Percentiles rank a stretch among this genome's conserved stretches.
Evolutionary conservation across 768 basidiomycete species (phyloP).

Genomic region (Coprinopsis sp.): DNA sequence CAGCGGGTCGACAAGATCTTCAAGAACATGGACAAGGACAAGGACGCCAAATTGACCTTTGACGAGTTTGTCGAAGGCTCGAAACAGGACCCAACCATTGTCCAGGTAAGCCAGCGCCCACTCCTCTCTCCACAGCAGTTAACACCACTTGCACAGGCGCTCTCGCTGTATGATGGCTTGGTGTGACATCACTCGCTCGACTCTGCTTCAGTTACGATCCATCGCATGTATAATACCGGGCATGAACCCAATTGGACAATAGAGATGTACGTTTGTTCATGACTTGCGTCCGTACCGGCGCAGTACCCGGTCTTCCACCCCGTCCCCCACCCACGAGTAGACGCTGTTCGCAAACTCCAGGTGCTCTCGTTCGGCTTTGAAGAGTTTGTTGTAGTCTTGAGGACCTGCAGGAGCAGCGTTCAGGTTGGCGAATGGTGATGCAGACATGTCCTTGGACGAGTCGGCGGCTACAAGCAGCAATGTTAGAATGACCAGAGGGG

Average conservation of each 20-base stretch:
- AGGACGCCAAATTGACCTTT: constrained; percentile 88
- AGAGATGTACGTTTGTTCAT: constrained; percentile 6
- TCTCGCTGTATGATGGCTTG: constrained; percentile 92
- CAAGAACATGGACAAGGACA: constrained; percentile 93
- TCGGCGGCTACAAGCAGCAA: constrained; percentile 57
- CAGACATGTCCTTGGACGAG: constrained; percentile 67
- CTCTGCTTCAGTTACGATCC: too few species aligned
- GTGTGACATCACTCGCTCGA: constrained; percentile 46
- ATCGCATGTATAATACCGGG: too few species aligned
- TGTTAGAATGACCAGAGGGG: constrained; percentile 3
- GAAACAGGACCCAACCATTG: constrained; percentile 98
- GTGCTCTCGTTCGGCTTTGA: constrained; percentile 89
- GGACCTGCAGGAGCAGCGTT: constrained; percentile 47
- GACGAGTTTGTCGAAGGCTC: constrained; percentile 98
- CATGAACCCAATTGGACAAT: too few species aligned
- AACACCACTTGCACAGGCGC: constrained; percentile 49
- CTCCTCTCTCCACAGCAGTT: constrained; percentile 11
- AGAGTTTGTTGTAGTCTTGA: constrained; percentile 86
- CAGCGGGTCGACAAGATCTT: constrained; percentile 99
- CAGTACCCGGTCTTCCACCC: constrained; percentile 75
- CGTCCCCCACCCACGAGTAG: constrained; percentile 79
- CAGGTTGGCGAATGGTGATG: constrained; percentile 61
- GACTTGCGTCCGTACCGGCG: constrained; percentile 62
- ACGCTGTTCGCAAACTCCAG: constrained; percentile 86
- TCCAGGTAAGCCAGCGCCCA: constrained; percentile 60